A percentile compares a stretch with the other conserved stretches of the same genome.
Evolutionary conservation across 345 rosid genomes (phyloP).

Genomic region (Eucalyptus curtisii): DNA sequence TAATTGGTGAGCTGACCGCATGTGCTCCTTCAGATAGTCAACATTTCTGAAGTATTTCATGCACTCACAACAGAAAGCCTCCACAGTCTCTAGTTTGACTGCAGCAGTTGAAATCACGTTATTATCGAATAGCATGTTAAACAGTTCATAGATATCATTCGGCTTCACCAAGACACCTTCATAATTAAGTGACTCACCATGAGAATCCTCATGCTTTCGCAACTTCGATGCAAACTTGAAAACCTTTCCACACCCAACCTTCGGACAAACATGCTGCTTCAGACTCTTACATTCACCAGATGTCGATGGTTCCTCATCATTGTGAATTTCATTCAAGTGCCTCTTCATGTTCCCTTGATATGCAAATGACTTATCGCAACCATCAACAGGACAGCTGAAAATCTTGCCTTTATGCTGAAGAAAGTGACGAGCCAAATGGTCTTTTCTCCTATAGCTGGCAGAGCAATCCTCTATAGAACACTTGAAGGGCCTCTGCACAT

Average conservation of each 20-base stretch:
- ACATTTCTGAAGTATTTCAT: slow-evolving; percentile 61
- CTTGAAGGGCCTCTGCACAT: slow-evolving; percentile 48
- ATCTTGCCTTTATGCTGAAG: slow-evolving; percentile 58
- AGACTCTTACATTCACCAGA: not conserved
- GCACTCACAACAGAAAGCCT: slow-evolving; percentile 71
- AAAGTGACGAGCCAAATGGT: slow-evolving; percentile 71
- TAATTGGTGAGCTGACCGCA: slow-evolving; percentile 47
- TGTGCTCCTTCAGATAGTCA: slow-evolving; percentile 52
- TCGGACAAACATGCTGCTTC: slow-evolving; percentile 39
- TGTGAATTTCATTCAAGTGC: slow-evolving; percentile 41
- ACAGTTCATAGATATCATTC: not conserved
- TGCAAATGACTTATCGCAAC: slow-evolving; percentile 39
- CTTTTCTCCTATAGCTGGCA: slow-evolving; percentile 67
- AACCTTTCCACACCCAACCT: slow-evolving; percentile 66
- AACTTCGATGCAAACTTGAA: slow-evolving; percentile 49
- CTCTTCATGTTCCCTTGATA: slow-evolving; percentile 43
- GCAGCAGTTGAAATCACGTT: not conserved
- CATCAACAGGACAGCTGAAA: slow-evolving; percentile 47
- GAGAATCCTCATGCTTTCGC: slow-evolving; percentile 53
- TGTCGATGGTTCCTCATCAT: not conserved
- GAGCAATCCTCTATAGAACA: slow-evolving; percentile 58
- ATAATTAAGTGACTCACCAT: slow-evolving; percentile 24
- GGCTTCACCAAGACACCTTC: not conserved
- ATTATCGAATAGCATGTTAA: not conserved
- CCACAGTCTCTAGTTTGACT: slow-evolving; percentile 58